Base-by-base conservation (phyloP, 202 grass and related monocot species). In the Panicum hallii region DNA sequence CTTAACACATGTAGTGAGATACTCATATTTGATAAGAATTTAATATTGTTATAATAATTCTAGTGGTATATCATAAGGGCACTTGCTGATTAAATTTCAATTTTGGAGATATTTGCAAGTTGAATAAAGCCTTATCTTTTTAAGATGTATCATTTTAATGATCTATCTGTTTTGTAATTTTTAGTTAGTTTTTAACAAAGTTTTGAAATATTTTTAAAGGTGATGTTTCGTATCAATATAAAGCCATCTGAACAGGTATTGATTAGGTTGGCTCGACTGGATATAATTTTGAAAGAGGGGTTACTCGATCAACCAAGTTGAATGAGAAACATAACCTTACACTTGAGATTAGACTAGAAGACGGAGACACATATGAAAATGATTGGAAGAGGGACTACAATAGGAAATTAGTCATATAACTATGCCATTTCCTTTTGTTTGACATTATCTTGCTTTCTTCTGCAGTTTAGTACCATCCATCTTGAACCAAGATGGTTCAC, bases 401-500 rank as follows among this genome's bases (percentile, higher is more conserved):
- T 23, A 68, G 48, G 45, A 43, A 78, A 44, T 36, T 48, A 61
- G 30, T 54, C 9, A 74, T 50, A 36, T 36, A 72, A 10, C 3
- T 50, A 32, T 53, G 40, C 49, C 28, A 44, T 69, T 82, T 90
- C 30, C 1, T 75, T 78, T 64, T 20, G 52, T 15, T 22, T 81
- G 38, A 60, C 77, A 81, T 81, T 68, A 44, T 48, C 22, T 68
- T 45, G 63, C 58, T 70, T 81, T 90, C 67, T 78, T 88, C 46
- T 79, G 45, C 77, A 90, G 93, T 89, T 82, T 95, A 78, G 75
- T 93, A 45, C 84, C 86, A 78, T 72, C 66, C 87, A 77, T 77
- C 56, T 77, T 79, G 72, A 92, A 92, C 72, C 88, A 99, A 89
- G 87, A 90, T 88, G 87, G 6, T 70, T 70, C 55, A 63, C 67